A percentile compares a stretch with the other conserved stretches of the same genome.
These are phyloP conservation scores for Rhizomucor miehei DNA, from an alignment of 371 early-diverging fungal species.

Conservation along the genomic window DNA sequence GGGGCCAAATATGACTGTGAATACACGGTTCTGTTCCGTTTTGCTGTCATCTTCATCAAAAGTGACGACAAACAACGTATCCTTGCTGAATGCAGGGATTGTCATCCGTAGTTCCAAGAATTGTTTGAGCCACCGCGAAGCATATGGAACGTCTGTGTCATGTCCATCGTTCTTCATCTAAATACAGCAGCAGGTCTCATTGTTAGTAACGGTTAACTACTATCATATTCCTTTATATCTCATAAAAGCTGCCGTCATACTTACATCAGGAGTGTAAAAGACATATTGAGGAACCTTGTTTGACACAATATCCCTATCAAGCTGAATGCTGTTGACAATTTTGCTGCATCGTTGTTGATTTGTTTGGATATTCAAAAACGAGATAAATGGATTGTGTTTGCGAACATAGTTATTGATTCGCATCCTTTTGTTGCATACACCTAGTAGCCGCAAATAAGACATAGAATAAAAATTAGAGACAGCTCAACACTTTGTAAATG, in stretches of 20 bases:
- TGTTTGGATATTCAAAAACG: slow-evolving; percentile 45
- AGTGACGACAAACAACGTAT: slow-evolving; percentile 54
- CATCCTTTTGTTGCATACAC: slow-evolving; percentile 32
- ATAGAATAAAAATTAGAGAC: too few relatives aligned
- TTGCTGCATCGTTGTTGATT: slow-evolving; percentile 47
- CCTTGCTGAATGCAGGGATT: slow-evolving; percentile 39
- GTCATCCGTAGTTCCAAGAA: slow-evolving; percentile 56
- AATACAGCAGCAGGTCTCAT: too few relatives aligned
- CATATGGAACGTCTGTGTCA: slow-evolving; percentile 49
- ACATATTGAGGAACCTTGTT: slow-evolving; percentile 53
- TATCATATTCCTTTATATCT: too few relatives aligned
- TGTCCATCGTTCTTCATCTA: slow-evolving; percentile 57
- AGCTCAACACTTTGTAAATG: too few relatives aligned
- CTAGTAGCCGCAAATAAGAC: too few relatives aligned
- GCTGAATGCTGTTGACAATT: slow-evolving; percentile 47
- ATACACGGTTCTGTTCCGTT: slow-evolving; percentile 43
- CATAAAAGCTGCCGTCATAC: too few relatives aligned
- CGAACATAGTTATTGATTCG: slow-evolving; percentile 35
- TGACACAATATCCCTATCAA: slow-evolving; percentile 46
- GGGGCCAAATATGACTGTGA: slow-evolving; percentile 50
- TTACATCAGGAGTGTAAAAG: slow-evolving; percentile 54
- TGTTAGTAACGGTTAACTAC: too few relatives aligned
- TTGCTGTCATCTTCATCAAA: slow-evolving; percentile 50
- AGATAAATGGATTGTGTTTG: slow-evolving; percentile 64
- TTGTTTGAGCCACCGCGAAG: slow-evolving; percentile 53